These are phyloP conservation scores for Morella rubra DNA, from an alignment of 306 rosid species.

Conservation along the genomic window DNA sequence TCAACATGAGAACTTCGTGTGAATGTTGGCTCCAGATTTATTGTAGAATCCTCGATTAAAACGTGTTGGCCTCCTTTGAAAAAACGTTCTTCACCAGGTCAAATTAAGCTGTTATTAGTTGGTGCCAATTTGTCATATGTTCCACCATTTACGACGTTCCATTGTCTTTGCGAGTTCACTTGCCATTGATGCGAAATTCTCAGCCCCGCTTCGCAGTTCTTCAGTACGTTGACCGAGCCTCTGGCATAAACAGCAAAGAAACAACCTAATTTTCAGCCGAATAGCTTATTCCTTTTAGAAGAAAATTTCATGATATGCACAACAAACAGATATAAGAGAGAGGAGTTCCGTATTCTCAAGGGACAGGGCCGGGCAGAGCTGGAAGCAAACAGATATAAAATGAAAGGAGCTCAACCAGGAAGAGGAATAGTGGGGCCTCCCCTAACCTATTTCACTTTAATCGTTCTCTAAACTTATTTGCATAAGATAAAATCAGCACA, in stretches of 20 bases:
- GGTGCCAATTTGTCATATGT: constrained; percentile 44
- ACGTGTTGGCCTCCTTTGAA: constrained; percentile 14
- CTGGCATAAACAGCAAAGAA: constrained; percentile 37
- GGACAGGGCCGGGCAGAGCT: background rate
- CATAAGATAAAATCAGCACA: background rate
- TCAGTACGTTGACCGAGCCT: constrained; percentile 56
- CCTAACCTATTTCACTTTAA: background rate
- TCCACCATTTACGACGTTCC: constrained; percentile 98
- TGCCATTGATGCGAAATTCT: constrained; percentile 84
- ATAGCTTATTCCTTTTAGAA: background rate
- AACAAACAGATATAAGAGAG: background rate
- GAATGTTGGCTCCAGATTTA: background rate
- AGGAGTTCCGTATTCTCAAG: background rate
- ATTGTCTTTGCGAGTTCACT: constrained; percentile 66
- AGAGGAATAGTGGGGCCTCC: background rate
- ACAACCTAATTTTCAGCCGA: constrained; percentile 18
- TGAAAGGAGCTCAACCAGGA: background rate
- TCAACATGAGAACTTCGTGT: background rate
- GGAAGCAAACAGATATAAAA: background rate
- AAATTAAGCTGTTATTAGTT: constrained; percentile 2
- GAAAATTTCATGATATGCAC: background rate
- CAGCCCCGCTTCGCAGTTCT: constrained; percentile 70
- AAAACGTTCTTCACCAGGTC: constrained; percentile 6
- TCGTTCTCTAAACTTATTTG: background rate
- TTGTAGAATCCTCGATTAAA: background rate